A percentile compares a stretch with the other conserved stretches of the same genome.
These are phyloP conservation scores for Epichloe scottii DNA, from an alignment of 2,329 filamentous ascomycete genomes.

Conservation along the genomic window DNA sequence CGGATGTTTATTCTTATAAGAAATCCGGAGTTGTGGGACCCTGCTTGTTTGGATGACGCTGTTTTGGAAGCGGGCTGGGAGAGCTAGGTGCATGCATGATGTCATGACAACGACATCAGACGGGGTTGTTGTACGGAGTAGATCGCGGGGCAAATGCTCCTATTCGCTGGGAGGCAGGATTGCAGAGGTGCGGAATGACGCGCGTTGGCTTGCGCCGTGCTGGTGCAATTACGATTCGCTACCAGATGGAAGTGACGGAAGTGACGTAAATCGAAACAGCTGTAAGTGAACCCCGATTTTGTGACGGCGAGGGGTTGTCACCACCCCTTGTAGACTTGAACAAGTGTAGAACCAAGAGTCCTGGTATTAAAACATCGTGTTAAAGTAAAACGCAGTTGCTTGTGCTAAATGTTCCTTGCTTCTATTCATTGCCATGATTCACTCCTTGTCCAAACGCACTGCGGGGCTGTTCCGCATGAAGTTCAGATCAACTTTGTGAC, in stretches of 20 bases:
- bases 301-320: neutral
- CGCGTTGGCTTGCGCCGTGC: neutral
- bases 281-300: neutral
- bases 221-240: neutral
- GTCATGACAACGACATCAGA: slow-evolving; percentile 5
- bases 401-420: neutral
- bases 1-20: neutral
- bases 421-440: slow-evolving; percentile 13
- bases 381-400: neutral
- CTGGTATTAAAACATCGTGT: neutral
- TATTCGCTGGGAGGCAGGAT: neutral
- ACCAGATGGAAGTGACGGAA: neutral
- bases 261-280: neutral
- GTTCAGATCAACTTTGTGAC: slow-evolving; percentile 87
- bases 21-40: neutral
- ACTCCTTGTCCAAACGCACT: slow-evolving; percentile 78
- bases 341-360: neutral
- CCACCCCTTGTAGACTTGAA: neutral
- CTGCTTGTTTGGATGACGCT: neutral
- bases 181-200: slow-evolving; percentile 1
- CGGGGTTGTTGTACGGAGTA: neutral
- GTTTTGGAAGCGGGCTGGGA: neutral
- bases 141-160: slow-evolving; percentile 8
- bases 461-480: slow-evolving; percentile 90
- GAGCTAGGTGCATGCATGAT: slow-evolving; percentile 1